Percentiles rank a stretch among this genome's conserved stretches.
phyloP scores from a whole-genome alignment of 257 asterid genomes.

The Solanum megistacrolobum region DNA sequence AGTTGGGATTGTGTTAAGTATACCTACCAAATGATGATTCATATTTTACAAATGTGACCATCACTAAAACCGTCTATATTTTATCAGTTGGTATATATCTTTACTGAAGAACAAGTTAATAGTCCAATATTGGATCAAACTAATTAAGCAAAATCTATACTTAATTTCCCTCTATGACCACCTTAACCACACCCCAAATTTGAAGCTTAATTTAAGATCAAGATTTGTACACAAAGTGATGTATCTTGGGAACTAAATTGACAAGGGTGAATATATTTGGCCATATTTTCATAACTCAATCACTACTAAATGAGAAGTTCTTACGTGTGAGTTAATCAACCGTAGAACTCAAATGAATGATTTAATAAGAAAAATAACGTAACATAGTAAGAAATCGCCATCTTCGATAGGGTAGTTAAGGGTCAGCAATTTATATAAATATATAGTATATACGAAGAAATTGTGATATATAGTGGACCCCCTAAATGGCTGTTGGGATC shows the following conservation, averaged over 20 bases:
- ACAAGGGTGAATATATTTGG: not conserved
- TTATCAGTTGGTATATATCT: no score
- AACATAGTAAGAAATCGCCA: not conserved
- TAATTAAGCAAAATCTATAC: not conserved
- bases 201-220: not conserved
- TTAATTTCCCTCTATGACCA: not conserved
- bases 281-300: not conserved
- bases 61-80: no score
- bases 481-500: no score
- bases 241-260: not conserved
- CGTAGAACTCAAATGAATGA: not conserved
- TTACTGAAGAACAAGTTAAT: no score
- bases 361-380: not conserved
- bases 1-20: not conserved
- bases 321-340: not conserved
- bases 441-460: not conserved
- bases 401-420: not conserved
- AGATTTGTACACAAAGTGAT: not conserved
- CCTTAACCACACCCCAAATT: not conserved
- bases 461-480: not conserved
- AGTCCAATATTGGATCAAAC: not conserved
- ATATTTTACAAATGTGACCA: not conserved
- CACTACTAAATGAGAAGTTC: not conserved
- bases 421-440: not conserved
- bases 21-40: slow-evolving; percentile 17